Conservation (phyloP, 2,329 filamentous ascomycete genomes). For the Hysterium pulicare region DNA sequence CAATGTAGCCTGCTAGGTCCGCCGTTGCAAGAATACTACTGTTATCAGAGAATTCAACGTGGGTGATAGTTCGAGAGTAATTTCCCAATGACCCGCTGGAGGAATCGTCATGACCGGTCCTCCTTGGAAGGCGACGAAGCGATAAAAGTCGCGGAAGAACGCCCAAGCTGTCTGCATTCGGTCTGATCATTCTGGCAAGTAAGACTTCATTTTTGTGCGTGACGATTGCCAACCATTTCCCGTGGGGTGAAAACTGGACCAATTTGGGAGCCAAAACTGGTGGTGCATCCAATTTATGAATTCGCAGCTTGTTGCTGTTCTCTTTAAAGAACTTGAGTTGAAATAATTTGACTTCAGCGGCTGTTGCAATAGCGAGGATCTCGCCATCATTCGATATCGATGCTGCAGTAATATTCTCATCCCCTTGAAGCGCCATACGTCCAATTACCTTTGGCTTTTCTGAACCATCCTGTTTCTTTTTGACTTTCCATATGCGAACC, state of each 20-base stretch:
- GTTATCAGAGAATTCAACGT: conserved; percentile 74
- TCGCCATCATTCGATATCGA: conserved; percentile 68
- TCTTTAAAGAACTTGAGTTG: conserved; percentile 56
- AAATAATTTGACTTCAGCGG: conserved; percentile 73
- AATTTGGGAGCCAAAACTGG: conserved; percentile 64
- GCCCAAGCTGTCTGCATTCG: conserved; percentile 35
- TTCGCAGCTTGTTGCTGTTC: conserved; percentile 59
- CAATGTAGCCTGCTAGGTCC: conserved; percentile 80
- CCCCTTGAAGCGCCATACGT: conserved; percentile 49
- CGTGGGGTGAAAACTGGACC: conserved; percentile 67
- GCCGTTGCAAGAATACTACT: conserved; percentile 74
- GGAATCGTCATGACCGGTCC: conserved; percentile 21
- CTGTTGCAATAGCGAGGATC: conserved; percentile 73
- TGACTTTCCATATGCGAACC: conserved; percentile 75
- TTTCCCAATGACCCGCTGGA: conserved; percentile 65
- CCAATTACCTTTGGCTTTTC: conserved; percentile 44
- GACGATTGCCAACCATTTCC: conserved; percentile 63
- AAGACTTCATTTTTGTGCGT: conserved; percentile 44
- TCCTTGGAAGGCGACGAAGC: conserved; percentile 38
- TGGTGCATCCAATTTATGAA: conserved; percentile 68
- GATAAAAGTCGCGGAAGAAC: conserved; percentile 37
- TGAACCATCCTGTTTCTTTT: conserved; percentile 43
- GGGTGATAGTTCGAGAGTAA: conserved; percentile 74
- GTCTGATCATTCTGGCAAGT: conserved; percentile 46
- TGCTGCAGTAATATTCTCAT: conserved; percentile 78